Conservation (phyloP, 2,329 filamentous ascomycete genomes). For the Mycosphaerella sp. region DNA sequence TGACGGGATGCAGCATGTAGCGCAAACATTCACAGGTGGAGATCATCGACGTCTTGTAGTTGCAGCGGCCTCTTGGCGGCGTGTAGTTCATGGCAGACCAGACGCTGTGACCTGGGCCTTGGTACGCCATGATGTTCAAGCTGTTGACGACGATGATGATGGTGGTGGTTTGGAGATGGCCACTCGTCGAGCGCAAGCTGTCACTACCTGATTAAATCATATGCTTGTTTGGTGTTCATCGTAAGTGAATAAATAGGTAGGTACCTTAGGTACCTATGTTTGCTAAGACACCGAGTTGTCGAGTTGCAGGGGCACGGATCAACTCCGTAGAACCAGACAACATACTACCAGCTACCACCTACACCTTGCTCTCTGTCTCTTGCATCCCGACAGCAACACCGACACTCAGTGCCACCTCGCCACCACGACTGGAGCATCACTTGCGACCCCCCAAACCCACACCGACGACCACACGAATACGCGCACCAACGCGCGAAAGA, state of each 20-base stretch:
- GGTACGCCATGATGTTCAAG: slow-evolving; percentile 22
- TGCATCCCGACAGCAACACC: no score
- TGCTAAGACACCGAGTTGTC: background rate
- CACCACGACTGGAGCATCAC: background rate
- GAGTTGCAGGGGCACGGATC: background rate
- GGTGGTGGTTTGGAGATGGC: background rate
- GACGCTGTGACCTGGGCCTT: slow-evolving; percentile 37
- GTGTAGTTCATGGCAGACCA: slow-evolving; percentile 48
- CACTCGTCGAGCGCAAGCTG: background rate
- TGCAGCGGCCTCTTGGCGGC: slow-evolving; percentile 47
- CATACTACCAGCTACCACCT: background rate
- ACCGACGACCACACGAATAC: background rate
- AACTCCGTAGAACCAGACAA: background rate
- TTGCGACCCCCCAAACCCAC: background rate
- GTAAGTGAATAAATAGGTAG: background rate
- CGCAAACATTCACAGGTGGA: slow-evolving; percentile 48
- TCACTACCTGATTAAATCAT: background rate
- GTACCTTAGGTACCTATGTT: no score
- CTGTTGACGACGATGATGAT: slow-evolving; percentile 1
- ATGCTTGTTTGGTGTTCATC: background rate
- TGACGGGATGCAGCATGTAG: slow-evolving; percentile 53
- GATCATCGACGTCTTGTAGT: slow-evolving; percentile 44
- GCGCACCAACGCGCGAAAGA: background rate
- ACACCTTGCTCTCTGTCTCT: background rate
- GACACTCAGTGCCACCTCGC: background rate